phyloP scores from a whole-genome alignment of 2,329 filamentous ascomycete species.

The Zalaria obscura region DNA sequence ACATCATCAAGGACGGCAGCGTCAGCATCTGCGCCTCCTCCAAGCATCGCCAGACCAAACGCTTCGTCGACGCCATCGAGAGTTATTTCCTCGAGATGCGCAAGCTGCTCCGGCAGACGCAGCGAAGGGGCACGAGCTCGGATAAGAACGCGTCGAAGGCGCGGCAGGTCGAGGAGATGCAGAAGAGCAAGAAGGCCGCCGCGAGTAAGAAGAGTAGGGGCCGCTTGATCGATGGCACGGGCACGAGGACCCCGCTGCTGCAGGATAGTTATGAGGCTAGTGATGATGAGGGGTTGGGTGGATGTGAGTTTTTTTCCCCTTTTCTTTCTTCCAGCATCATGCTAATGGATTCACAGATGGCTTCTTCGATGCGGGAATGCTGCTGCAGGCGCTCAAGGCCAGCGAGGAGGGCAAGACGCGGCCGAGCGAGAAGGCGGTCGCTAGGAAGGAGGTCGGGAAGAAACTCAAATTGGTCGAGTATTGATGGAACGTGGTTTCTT shows the following conservation, averaged over 20 bases:
- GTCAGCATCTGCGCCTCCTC: constrained; percentile 85
- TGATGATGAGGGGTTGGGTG: constrained; percentile 80
- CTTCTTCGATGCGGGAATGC: constrained; percentile 95
- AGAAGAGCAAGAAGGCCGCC: constrained; percentile 33
- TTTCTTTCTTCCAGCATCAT: not conserved
- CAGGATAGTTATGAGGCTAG: constrained; percentile 60
- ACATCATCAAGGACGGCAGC: constrained; percentile 92
- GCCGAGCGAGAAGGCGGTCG: constrained; percentile 41
- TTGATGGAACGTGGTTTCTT: constrained; percentile 18
- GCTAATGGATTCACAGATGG: constrained; percentile 50
- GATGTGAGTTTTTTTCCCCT: constrained; percentile 55
- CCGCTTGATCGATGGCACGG: constrained; percentile 44
- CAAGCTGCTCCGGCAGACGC: constrained; percentile 62
- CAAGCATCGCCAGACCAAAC: constrained; percentile 84
- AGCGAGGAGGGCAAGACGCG: constrained; percentile 41
- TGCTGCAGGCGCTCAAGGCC: constrained; percentile 73
- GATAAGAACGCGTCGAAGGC: constrained; percentile 42
- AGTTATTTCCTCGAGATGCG: constrained; percentile 83
- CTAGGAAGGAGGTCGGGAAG: constrained; percentile 58
- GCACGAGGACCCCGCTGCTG: constrained; percentile 41
- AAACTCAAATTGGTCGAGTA: constrained; percentile 59
- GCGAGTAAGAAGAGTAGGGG: constrained; percentile 54
- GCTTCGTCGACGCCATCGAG: constrained; percentile 81
- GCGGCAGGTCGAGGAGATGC: constrained; percentile 45
- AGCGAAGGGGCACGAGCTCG: constrained; percentile 37